Conservation (phyloP, 257 asterid species). For the Misopates orontium region DNA sequence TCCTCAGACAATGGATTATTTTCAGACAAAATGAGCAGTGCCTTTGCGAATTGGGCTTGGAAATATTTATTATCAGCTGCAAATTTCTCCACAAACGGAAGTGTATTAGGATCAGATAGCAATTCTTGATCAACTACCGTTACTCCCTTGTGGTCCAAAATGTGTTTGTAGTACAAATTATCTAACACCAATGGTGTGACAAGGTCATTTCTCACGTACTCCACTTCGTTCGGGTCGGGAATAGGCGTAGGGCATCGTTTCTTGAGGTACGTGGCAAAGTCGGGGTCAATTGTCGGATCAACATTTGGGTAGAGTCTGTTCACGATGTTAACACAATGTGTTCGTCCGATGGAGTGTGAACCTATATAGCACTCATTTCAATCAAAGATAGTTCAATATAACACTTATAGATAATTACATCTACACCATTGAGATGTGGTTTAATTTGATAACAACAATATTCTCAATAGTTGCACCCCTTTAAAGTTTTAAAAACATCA, state of each 20-base stretch:
- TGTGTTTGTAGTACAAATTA: slow-evolving; percentile 64
- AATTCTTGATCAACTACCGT: slow-evolving; percentile 55
- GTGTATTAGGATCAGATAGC: slow-evolving; percentile 54
- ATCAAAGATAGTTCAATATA: no score
- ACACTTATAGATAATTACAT: no score
- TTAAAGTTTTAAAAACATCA: no score
- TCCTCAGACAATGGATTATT: slow-evolving; percentile 57
- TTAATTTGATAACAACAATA: no score
- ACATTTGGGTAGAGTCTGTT: slow-evolving; percentile 64
- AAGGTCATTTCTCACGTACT: slow-evolving; percentile 59
- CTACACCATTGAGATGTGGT: no score
- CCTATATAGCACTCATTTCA: slow-evolving; percentile 29
- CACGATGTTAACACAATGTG: slow-evolving; percentile 66
- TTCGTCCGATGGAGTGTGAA: slow-evolving; percentile 81
- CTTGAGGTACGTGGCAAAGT: slow-evolving; percentile 55
- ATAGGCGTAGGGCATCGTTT: slow-evolving; percentile 58
- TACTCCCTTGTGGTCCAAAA: slow-evolving; percentile 55
- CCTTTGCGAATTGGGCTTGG: slow-evolving; percentile 58
- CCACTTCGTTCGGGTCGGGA: slow-evolving; percentile 53
- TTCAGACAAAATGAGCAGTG: slow-evolving; percentile 60
- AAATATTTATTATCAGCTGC: slow-evolving; percentile 70
- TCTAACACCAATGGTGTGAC: slow-evolving; percentile 64
- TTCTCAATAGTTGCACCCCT: no score
- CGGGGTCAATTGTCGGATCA: slow-evolving; percentile 59
- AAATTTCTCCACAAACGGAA: slow-evolving; percentile 71